A percentile compares a stretch with the other conserved stretches of the same genome.
Evolutionary conservation across 2,329 filamentous ascomycete species (phyloP).

Genomic region (Zymoseptoria ardabiliae): DNA sequence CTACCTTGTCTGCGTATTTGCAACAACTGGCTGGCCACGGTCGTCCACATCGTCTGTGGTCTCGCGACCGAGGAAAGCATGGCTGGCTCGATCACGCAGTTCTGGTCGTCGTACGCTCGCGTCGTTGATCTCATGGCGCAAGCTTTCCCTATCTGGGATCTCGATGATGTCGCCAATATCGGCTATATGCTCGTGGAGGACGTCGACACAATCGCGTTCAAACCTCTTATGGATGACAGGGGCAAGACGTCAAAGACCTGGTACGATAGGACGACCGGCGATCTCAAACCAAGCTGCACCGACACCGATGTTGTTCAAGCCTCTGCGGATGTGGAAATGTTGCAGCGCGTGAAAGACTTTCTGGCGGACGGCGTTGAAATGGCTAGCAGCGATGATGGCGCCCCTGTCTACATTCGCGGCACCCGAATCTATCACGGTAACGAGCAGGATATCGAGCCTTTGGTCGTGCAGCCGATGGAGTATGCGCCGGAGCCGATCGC

Average conservation of each 20-base stretch:
- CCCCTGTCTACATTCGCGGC: conserved; percentile 13
- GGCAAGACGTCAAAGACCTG: conserved; percentile 45
- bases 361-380: conserved; percentile 54
- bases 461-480: conserved; percentile 32
- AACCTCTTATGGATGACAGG: conserved; percentile 44
- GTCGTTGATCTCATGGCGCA: conserved; percentile 52
- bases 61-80: conserved; percentile 48
- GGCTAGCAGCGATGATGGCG: conserved; percentile 41
- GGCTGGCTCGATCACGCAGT: conserved; percentile 51
- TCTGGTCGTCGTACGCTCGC: conserved; percentile 61
- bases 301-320: conserved; percentile 46
- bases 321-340: conserved; percentile 56
- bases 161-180: conserved; percentile 41
- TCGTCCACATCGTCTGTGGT: conserved; percentile 47
- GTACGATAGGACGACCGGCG: conserved; percentile 36
- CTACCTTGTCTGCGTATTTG: conserved; percentile 60
- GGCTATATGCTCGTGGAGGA: conserved; percentile 63
- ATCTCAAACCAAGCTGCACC: conserved; percentile 46
- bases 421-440: conserved; percentile 22
- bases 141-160: conserved; percentile 49
- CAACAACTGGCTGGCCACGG: conserved; percentile 58
- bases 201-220: conserved; percentile 58
- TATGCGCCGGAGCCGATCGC: conserved; percentile 37
- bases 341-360: conserved; percentile 58
- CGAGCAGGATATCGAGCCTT: conserved; percentile 16